phyloP scores from a whole-genome alignment of 208 protist species.

The Borovskyia barvae region DNA sequence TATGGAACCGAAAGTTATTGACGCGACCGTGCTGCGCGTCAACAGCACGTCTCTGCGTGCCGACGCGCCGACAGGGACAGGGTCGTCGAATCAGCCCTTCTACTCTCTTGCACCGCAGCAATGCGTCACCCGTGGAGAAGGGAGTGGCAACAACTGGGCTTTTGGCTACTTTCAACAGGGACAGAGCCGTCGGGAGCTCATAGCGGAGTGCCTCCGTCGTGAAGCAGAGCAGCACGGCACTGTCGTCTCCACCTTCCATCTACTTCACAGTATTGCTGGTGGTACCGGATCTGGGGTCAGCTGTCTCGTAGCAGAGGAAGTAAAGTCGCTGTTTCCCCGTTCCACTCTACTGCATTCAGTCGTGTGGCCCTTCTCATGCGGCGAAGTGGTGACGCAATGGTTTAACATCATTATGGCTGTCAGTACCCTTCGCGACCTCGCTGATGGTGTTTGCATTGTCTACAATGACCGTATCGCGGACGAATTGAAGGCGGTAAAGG shows the following conservation, averaged over 20 bases:
- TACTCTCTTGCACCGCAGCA: slow-evolving; percentile 56
- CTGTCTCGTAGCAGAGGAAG: slow-evolving; percentile 67
- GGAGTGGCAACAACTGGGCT: slow-evolving; percentile 92
- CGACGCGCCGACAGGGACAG: neutral
- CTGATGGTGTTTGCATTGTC: slow-evolving; percentile 62
- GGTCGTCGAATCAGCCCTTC: no score
- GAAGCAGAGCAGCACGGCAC: slow-evolving; percentile 71
- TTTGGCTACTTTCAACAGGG: slow-evolving; percentile 81
- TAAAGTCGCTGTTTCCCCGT: slow-evolving; percentile 60
- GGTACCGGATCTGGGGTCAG: slow-evolving; percentile 91
- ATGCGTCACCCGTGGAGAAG: slow-evolving; percentile 68
- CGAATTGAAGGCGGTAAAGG: slow-evolving; percentile 12
- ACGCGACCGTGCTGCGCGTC: slow-evolving; percentile 20
- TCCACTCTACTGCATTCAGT: slow-evolving; percentile 56
- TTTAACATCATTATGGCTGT: slow-evolving; percentile 80
- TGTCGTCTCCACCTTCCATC: slow-evolving; percentile 54
- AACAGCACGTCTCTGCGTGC: slow-evolving; percentile 5
- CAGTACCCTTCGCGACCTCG: slow-evolving; percentile 47
- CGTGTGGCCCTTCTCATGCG: slow-evolving; percentile 77
- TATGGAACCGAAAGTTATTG: slow-evolving; percentile 90
- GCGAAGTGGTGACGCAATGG: slow-evolving; percentile 88
- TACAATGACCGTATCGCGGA: slow-evolving; percentile 64
- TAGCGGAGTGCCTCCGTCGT: slow-evolving; percentile 67
- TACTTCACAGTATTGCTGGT: slow-evolving; percentile 85
- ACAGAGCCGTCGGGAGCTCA: slow-evolving; percentile 42